Evolutionary conservation across 495 filamentous ascomycete genomes (phyloP).

Genomic region (Penicillium pancosmium): DNA sequence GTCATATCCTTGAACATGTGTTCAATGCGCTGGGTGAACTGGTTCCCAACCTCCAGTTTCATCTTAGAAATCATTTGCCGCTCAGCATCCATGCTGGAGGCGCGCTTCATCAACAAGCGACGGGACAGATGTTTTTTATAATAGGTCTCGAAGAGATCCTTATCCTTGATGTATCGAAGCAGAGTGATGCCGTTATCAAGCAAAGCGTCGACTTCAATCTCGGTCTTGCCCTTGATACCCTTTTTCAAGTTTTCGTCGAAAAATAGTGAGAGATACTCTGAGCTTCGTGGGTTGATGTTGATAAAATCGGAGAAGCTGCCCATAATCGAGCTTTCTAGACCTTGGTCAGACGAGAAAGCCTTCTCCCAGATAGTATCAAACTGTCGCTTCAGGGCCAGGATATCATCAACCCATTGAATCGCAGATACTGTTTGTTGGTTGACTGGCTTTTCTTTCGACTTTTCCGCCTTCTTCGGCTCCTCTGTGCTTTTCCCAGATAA

Average conservation of each 20-base stretch:
- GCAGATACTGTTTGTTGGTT: constrained; percentile 76
- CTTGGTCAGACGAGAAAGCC: constrained; percentile 74
- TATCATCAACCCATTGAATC: constrained; percentile 94
- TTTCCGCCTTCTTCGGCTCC: constrained; percentile 44
- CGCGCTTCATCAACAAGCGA: constrained; percentile 81
- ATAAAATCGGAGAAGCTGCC: constrained; percentile 89
- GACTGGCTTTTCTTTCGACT: constrained; percentile 52
- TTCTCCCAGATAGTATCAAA: constrained; percentile 76
- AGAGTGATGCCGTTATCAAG: constrained; percentile 90
- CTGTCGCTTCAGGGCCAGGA: constrained; percentile 82
- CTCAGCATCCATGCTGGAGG: constrained; percentile 86
- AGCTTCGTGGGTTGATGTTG: constrained; percentile 77
- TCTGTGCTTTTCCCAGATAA: constrained; percentile 18
- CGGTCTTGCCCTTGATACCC: constrained; percentile 89
- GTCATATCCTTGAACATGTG: constrained; percentile 99
- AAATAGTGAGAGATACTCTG: constrained; percentile 94
- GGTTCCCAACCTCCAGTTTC: constrained; percentile 92
- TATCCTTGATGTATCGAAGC: constrained; percentile 83
- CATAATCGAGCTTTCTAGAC: constrained; percentile 77
- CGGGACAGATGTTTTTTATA: constrained; percentile 97
- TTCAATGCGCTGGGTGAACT: constrained; percentile 90
- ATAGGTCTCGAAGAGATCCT: constrained; percentile 95
- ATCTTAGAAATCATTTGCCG: constrained; percentile 95
- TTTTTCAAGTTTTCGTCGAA: constrained; percentile 97
- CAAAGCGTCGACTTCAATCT: constrained; percentile 81